Evolutionary conservation across 139 green algal species (phyloP), one percentile per base, ranked within the genome.

Genomic region (Coelastrella sp.): DNA sequence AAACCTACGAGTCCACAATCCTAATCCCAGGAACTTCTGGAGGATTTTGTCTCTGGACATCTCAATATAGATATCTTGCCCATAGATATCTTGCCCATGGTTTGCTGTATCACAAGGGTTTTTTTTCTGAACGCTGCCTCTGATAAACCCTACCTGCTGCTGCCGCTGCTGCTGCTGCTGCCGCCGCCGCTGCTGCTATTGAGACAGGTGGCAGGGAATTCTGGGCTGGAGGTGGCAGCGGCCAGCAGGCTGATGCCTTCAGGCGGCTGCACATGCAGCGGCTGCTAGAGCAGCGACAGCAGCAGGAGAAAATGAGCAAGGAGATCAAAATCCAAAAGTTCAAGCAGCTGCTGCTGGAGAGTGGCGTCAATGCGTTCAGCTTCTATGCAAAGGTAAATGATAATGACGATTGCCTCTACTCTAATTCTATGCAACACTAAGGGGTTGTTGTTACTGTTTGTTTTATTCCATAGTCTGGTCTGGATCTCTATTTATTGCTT

Each of bases 321-420:
- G 92, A 90, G 35, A 88, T 90, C 11, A 61, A 90, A 12, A 82
- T 92, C 66, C 83, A 74, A 0, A 91, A 86, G 0, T 98, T 97
- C 90, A 93, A 95, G 85, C 92, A 93, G 61, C 93, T 98, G 82
- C 92, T 98, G 73, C 60, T 92, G 49, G 94, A 96, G 27, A 66
- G 24, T 20, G 87, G 87, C 8, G 87, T 91, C 56, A 91, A 91
- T 10, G 87, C 78, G 7, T 91, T 91, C 87, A 91, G 87, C 78
- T 87, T 91, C 49, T 91, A 65, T 60, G 87, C 66, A 65, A 91
- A 91, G 79, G 78, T 90, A 87, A 27, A 59, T 83, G 4, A 14
- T 25, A 78, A 78, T n/a, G n/a, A n/a, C n/a, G n/a, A n/a, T n/a
- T n/a, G n/a, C n/a, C n/a, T n/a, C n/a, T n/a, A n/a, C n/a, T n/a